Percentiles rank a stretch among this genome's conserved stretches.
phyloP scores from a whole-genome alignment of 2,329 filamentous ascomycete genomes.

The Diplodia sapinea region DNA sequence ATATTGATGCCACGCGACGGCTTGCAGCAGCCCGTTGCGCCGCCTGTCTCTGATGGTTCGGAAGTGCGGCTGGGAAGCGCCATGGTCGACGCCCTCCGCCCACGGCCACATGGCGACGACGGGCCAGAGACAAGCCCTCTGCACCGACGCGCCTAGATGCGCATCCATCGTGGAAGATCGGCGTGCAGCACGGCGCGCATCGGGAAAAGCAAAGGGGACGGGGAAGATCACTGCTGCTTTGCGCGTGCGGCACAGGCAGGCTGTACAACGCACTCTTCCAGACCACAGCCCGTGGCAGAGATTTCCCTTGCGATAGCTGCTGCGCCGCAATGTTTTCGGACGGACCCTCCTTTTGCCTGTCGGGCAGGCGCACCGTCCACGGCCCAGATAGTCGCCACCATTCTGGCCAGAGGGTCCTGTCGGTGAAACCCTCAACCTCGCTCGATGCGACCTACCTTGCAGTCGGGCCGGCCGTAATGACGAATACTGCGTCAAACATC shows the following conservation, averaged over 20 bases:
- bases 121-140: neutral
- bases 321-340: conserved; percentile 1
- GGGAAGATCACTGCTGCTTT: conserved; percentile 14
- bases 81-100: neutral
- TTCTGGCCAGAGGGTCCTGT: neutral
- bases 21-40: neutral
- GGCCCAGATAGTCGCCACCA: neutral
- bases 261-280: conserved; percentile 22
- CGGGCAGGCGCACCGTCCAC: neutral
- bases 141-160: neutral
- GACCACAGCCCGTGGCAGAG: conserved; percentile 3
- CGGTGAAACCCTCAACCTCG: neutral
- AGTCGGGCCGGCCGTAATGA: neutral
- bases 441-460: neutral
- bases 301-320: neutral
- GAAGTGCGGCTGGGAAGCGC: conserved; percentile 18
- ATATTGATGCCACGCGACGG: conserved; percentile 7
- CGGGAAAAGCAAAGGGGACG: conserved; percentile 19
- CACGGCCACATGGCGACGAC: neutral
- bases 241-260: neutral
- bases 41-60: neutral
- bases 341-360: neutral
- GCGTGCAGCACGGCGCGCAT: conserved; percentile 5
- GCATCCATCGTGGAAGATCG: conserved; percentile 17
- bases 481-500: neutral